Conservation (phyloP, 345 rosid genomes). For the Leavenworthia alabamica region DNA sequence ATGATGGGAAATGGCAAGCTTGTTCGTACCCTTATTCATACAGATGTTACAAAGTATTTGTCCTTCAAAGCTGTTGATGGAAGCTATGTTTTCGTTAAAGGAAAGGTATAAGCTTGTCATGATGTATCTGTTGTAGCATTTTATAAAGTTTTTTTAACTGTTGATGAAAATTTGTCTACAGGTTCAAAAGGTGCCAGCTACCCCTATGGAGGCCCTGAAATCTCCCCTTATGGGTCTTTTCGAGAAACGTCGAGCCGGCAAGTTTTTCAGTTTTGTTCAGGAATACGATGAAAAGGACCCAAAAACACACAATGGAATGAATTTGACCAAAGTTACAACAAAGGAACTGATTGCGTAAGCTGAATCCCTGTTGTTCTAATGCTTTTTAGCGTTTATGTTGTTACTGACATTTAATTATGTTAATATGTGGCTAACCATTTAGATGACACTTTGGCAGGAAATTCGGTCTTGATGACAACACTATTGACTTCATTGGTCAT, state of each 20-base stretch:
- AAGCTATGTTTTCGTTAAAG: constrained; percentile 88
- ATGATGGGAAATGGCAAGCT: constrained; percentile 82
- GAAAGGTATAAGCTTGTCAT: constrained; percentile 44
- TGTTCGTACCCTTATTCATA: constrained; percentile 81
- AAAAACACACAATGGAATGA: constrained; percentile 83
- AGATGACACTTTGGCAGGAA: constrained; percentile 36
- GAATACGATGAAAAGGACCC: constrained; percentile 87
- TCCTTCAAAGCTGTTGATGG: constrained; percentile 98
- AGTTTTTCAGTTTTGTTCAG: constrained; percentile 89
- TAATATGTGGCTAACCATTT: constrained; percentile 10
- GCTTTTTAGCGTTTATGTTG: background rate
- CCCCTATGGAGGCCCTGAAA: constrained; percentile 87
- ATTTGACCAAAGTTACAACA: constrained; percentile 68
- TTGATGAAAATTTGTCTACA: constrained; percentile 15
- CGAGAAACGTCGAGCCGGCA: constrained; percentile 90
- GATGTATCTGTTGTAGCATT: background rate
- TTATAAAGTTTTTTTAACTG: background rate
- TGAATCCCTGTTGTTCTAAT: background rate
- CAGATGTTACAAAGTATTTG: constrained; percentile 84
- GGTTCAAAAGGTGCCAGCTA: constrained; percentile 94
- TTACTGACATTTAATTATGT: background rate
- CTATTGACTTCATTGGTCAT: constrained; percentile 84
- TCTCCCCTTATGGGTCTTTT: constrained; percentile 87
- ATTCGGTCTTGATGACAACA: constrained; percentile 87
- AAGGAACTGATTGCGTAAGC: constrained; percentile 78